Percentiles rank a stretch among this genome's conserved stretches.
phyloP scores from a whole-genome alignment of 2,329 filamentous ascomycete genomes.

The Alternaria gansuensis region DNA sequence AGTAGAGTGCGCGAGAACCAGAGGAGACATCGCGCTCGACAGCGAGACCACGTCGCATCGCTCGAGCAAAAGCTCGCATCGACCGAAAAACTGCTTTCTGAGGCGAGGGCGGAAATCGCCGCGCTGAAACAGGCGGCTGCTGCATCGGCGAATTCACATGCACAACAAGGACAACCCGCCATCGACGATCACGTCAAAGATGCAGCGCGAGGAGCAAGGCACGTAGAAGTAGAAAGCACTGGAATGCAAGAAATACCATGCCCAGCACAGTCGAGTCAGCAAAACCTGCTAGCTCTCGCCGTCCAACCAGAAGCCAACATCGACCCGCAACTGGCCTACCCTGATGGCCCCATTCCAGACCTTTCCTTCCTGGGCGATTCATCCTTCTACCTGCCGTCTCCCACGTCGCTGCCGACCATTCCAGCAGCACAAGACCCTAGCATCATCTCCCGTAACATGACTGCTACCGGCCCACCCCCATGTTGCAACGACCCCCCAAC shows the following conservation, averaged over 20 bases:
- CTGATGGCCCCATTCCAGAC: slow-evolving; percentile 16
- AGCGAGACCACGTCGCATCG: slow-evolving; percentile 53
- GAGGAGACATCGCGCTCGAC: slow-evolving; percentile 59
- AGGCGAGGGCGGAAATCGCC: slow-evolving; percentile 40
- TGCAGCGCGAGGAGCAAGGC: background rate
- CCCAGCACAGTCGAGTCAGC: slow-evolving; percentile 2
- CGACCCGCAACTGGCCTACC: slow-evolving; percentile 21
- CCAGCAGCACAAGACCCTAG: background rate
- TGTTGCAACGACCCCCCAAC: slow-evolving; percentile 34
- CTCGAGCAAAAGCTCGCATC: slow-evolving; percentile 51
- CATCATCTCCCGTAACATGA: background rate
- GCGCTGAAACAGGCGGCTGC: slow-evolving; percentile 30
- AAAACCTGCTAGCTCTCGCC: slow-evolving; percentile 10
- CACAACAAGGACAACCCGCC: slow-evolving; percentile 1
- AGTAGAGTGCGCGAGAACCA: slow-evolving; percentile 62
- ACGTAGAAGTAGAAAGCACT: background rate
- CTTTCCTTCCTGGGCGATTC: slow-evolving; percentile 24
- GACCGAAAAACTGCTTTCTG: slow-evolving; percentile 38
- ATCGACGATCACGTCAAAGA: background rate
- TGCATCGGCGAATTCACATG: slow-evolving; percentile 14
- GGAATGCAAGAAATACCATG: background rate
- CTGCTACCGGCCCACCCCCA: slow-evolving; percentile 32
- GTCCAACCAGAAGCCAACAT: slow-evolving; percentile 1
- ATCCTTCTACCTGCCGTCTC: background rate
- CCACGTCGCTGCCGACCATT: background rate